These are phyloP conservation scores for Moricandia moricandioides DNA, from an alignment of 345 rosid genomes.

Conservation along the genomic window DNA sequence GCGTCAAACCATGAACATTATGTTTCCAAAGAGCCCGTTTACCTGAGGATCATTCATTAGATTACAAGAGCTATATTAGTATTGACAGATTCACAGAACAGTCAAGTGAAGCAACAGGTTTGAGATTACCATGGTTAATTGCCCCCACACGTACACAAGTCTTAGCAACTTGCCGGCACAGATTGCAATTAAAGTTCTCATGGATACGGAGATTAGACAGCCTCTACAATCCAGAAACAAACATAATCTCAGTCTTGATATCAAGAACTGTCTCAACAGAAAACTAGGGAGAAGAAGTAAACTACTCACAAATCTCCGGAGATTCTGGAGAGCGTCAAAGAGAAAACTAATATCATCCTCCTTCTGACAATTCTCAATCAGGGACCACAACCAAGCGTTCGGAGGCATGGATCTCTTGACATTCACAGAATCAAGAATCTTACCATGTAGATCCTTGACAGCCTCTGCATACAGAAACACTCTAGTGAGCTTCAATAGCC, in stretches of 20 bases:
- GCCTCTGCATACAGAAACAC: conserved; percentile 44
- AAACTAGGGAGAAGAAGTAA: conserved; percentile 7
- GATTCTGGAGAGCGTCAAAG: conserved; percentile 57
- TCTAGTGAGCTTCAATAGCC: neutral
- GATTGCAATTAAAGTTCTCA: conserved; percentile 70
- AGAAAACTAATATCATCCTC: conserved; percentile 68
- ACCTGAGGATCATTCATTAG: conserved; percentile 41
- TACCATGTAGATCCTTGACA: conserved; percentile 66
- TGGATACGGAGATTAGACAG: conserved; percentile 79
- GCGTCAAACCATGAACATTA: conserved; percentile 78
- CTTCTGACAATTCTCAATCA: conserved; percentile 64
- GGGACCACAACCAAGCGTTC: conserved; percentile 80
- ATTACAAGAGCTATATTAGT: neutral
- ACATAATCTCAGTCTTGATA: neutral
- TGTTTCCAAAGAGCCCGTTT: conserved; percentile 73
- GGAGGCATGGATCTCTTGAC: conserved; percentile 75
- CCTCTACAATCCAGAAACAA: conserved; percentile 56
- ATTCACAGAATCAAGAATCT: conserved; percentile 62
- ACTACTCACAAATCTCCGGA: conserved; percentile 74
- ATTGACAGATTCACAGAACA: neutral
- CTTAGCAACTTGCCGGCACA: conserved; percentile 78
- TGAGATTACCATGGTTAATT: conserved; percentile 58
- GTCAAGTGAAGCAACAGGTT: neutral
- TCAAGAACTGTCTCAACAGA: neutral
- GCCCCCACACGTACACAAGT: conserved; percentile 74